Base-by-base conservation (phyloP, 176 grass and related monocot genomes). In the Neostapfia colusana region DNA sequence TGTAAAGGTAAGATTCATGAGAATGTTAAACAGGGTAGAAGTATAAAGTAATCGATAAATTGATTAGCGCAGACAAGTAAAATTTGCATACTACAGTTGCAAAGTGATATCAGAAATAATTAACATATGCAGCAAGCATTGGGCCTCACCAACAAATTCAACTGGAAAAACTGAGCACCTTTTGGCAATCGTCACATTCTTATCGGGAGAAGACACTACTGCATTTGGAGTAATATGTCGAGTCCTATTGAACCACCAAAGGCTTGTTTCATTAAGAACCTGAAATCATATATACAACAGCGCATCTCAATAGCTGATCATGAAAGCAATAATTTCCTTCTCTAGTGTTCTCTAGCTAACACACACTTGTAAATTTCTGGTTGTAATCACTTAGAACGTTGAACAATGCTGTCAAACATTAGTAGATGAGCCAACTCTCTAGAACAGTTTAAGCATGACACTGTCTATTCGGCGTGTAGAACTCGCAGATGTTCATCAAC, bases 131-230 rank as follows among this genome's bases (percentile, higher is more conserved):
- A 79, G 45, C 20, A 75, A 44, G 69, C 63, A 6, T 79, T 79
- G 79, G 70, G 68, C 58, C 90, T 93, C 84, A 99, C 95, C 91
- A 56, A 99, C 91, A 92, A 99, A 99, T 92, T 99, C 95, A 83
- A 99, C 95, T 76, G 91, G 95, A 73, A 99, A 95, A 63, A 99
- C 95, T 34, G 87, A 80, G 85, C 89, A 99, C 62, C 73, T 99
- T 84, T 90, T 92, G 45, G 95, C 95, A 82, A 95, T 92, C 57
- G 95, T 99, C 37, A 95, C 95, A 37, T 99, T 95, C 70, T 81
- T 95, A 69, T 99, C 91, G 36, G 95, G 95, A 80, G 87, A 84
- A 67, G 77, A 99, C 26, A 99, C 84, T 26, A 99, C 85, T 76
- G 91, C 91, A 78, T 99, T 99, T 74, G 95, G 91, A 85, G 91